These are phyloP conservation scores for Skeletonema tropicum DNA, from an alignment of 108 stramenopile species.

Conservation along the genomic window DNA sequence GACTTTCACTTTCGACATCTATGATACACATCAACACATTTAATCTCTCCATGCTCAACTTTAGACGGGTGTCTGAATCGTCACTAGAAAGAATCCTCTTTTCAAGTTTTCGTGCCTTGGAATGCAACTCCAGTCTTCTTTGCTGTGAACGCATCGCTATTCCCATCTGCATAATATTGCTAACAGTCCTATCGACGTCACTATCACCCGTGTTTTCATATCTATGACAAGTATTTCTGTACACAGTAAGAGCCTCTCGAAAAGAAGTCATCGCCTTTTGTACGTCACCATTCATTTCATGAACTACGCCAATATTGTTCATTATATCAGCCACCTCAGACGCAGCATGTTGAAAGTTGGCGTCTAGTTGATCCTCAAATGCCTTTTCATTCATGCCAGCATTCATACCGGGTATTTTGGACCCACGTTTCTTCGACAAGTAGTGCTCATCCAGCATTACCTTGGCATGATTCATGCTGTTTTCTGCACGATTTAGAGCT, in stretches of 20 bases:
- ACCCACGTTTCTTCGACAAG: constrained; percentile 19
- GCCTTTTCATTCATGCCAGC: constrained; percentile 17
- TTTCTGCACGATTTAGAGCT: constrained; percentile 27
- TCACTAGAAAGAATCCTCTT: constrained; percentile 6
- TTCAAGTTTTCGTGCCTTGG: constrained; percentile 29
- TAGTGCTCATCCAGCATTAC: constrained; percentile 33
- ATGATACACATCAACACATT: constrained; percentile 39
- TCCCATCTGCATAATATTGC: constrained; percentile 50
- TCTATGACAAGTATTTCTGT: constrained; percentile 40
- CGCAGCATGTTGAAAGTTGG: constrained; percentile 24
- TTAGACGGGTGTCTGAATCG: constrained; percentile 12
- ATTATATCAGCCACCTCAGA: constrained; percentile 43
- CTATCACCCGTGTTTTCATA: constrained; percentile 47
- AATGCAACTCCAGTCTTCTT: constrained; percentile 39
- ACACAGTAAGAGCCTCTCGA: constrained; percentile 44
- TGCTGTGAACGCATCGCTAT: constrained; percentile 37
- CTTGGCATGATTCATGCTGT: constrained; percentile 23
- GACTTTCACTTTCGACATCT: constrained; percentile 47
- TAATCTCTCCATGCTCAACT: constrained; percentile 36
- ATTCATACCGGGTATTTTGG: not conserved
- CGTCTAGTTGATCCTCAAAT: constrained; percentile 33
- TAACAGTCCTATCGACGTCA: constrained; percentile 48
- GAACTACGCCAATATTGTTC: constrained; percentile 51
- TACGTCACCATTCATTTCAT: constrained; percentile 38
- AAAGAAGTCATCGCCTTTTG: constrained; percentile 37